phyloP scores from a whole-genome alignment of 2,329 filamentous ascomycete genomes.

The Pseudogymnoascus sp. region DNA sequence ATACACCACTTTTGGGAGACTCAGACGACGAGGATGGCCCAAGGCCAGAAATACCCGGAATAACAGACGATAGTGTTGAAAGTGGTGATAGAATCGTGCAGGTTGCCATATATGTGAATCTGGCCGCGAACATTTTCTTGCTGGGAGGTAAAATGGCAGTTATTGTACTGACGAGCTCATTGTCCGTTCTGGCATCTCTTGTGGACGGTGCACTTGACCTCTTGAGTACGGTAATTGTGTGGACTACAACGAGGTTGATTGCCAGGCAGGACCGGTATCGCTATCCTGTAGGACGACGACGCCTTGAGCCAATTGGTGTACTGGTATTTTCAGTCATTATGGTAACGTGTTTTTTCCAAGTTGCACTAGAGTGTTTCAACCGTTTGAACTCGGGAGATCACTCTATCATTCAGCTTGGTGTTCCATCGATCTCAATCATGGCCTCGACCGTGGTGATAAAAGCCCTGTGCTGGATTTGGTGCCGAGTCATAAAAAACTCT shows the following conservation, averaged over 20 bases:
- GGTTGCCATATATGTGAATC: conserved; percentile 72
- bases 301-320: conserved; percentile 54
- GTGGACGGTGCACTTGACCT: conserved; percentile 54
- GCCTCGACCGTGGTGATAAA: conserved; percentile 50
- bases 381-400: conserved; percentile 45
- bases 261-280: conserved; percentile 33
- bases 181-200: conserved; percentile 53
- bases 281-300: conserved; percentile 49
- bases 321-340: conserved; percentile 56
- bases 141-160: conserved; percentile 48
- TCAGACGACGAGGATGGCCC: conserved; percentile 39
- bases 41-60: conserved; percentile 56
- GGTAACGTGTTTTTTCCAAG: conserved; percentile 54
- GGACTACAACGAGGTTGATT: conserved; percentile 51
- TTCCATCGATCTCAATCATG: conserved; percentile 49
- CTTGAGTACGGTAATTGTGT: conserved; percentile 52
- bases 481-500: conserved; percentile 51
- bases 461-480: conserved; percentile 52
- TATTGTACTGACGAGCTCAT: conserved; percentile 46
- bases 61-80: conserved; percentile 66
- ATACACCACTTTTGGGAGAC: conserved; percentile 50
- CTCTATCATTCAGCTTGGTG: conserved; percentile 40
- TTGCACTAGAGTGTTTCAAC: conserved; percentile 50
- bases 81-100: conserved; percentile 68
- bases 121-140: conserved; percentile 50